Percentiles rank a stretch among this genome's conserved stretches.
Conservation (phyloP, 148 eudicot species). For the Amaranthus palmeri region DNA sequence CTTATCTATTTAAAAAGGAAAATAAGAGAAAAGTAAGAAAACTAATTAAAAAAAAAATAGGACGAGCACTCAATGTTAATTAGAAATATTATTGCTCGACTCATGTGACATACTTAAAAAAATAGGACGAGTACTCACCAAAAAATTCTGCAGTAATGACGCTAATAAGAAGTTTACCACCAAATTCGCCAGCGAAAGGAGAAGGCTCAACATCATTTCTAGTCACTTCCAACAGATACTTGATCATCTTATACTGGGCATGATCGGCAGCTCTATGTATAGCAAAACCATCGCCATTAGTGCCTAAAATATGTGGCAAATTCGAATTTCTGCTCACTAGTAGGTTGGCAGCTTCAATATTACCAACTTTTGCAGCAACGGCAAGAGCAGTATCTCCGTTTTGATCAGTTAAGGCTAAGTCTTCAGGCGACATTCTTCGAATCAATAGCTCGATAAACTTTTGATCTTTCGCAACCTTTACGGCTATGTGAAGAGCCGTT, state of each 20-base stretch:
- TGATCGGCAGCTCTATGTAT: constrained; percentile 27
- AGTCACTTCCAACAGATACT: constrained; percentile 16
- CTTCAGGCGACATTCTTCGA: constrained; percentile 20
- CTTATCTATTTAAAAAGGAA: too few relatives aligned
- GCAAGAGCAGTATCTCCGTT: constrained; percentile 30
- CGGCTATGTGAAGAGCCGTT: constrained; percentile 26
- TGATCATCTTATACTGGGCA: constrained; percentile 16
- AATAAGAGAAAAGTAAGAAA: too few relatives aligned
- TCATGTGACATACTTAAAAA: too few relatives aligned
- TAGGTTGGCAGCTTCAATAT: constrained; percentile 21
- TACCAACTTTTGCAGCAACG: constrained; percentile 24
- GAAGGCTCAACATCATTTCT: constrained; percentile 21
- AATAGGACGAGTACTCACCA: constrained; percentile 14
- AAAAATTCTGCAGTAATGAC: constrained; percentile 24
- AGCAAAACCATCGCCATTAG: constrained; percentile 12
- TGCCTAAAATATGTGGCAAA: constrained; percentile 26
- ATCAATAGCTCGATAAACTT: constrained; percentile 21
- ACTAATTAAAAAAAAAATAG: too few relatives aligned
- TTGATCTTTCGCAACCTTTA: constrained; percentile 14
- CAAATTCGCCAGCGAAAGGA: constrained; percentile 23
- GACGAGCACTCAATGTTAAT: too few relatives aligned
- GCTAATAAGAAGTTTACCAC: constrained; percentile 26
- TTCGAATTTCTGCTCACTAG: constrained; percentile 26
- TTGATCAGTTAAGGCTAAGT: constrained; percentile 23
- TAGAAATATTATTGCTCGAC: too few relatives aligned